Evolutionary conservation across 225 moss, liverwort and hornwort species (phyloP).

Genomic region (Physcomitrellopsis africana): DNA sequence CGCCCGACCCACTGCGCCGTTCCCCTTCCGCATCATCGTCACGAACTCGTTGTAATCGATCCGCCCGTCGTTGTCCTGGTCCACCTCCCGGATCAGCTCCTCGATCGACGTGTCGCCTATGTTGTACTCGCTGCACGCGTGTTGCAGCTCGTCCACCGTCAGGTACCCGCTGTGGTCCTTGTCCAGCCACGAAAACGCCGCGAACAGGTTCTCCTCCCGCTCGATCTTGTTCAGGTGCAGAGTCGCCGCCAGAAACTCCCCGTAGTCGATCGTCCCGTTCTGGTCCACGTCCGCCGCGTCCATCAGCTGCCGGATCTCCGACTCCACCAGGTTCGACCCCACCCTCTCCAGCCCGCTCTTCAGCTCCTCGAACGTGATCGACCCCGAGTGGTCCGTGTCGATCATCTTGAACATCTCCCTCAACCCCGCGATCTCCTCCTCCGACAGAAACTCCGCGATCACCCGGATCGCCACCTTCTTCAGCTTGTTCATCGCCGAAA

Average conservation of each 20-base stretch:
- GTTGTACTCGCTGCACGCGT: slow-evolving; percentile 47
- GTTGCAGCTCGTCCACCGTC: slow-evolving; percentile 55
- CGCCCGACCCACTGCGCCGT: slow-evolving; percentile 45
- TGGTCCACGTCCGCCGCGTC: slow-evolving; percentile 63
- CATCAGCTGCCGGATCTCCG: slow-evolving; percentile 61
- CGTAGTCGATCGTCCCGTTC: slow-evolving; percentile 56
- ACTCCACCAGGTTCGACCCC: slow-evolving; percentile 56
- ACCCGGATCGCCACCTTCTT: slow-evolving; percentile 64
- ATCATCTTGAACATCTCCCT: slow-evolving; percentile 70
- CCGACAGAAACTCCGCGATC: slow-evolving; percentile 55
- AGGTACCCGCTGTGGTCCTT: slow-evolving; percentile 63
- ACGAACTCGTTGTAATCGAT: slow-evolving; percentile 68
- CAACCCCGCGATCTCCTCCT: slow-evolving; percentile 60
- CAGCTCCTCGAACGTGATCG: slow-evolving; percentile 65
- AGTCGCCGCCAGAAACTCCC: slow-evolving; percentile 60
- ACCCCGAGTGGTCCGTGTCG: slow-evolving; percentile 56
- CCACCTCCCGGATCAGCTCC: slow-evolving; percentile 59
- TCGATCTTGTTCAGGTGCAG: slow-evolving; percentile 62
- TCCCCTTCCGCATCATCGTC: slow-evolving; percentile 61
- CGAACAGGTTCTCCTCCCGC: slow-evolving; percentile 58
- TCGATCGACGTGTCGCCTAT: slow-evolving; percentile 53
- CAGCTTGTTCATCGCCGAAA: slow-evolving; percentile 63
- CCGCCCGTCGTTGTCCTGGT: slow-evolving; percentile 64
- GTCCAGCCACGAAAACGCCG: slow-evolving; percentile 54
- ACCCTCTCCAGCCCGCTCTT: slow-evolving; percentile 62